Conservation (phyloP, 140 eudicot species). For the Erigeron philadelphicus region DNA sequence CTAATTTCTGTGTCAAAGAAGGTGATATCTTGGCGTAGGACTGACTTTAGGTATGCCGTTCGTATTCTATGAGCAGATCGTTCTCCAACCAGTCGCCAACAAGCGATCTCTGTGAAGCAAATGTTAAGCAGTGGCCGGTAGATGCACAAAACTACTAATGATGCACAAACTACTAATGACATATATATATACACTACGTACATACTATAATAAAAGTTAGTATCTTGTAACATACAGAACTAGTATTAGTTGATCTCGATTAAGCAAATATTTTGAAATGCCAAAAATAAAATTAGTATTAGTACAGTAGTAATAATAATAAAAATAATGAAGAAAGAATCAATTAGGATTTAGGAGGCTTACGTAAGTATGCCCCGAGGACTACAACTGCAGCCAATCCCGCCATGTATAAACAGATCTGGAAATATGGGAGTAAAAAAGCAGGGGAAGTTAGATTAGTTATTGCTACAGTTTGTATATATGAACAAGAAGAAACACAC, state of each 20-base stretch:
- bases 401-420: constrained; percentile 68
- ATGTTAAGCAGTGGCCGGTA: background rate
- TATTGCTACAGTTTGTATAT: background rate
- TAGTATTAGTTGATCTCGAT: no score
- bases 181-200: no score
- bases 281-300: background rate
- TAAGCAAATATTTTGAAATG: background rate
- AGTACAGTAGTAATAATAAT: no score
- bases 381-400: constrained; percentile 54
- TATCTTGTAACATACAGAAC: no score
- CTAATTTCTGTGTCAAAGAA: constrained; percentile 66
- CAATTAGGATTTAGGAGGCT: constrained; percentile 10
- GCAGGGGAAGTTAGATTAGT: constrained; percentile 10
- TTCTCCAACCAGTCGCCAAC: constrained; percentile 83
- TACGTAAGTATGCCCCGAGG: constrained; percentile 83
- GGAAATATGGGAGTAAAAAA: constrained; percentile 8
- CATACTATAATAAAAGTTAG: no score
- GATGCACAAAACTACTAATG: no score
- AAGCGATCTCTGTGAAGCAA: constrained; percentile 53
- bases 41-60: constrained; percentile 64
- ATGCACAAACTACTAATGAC: no score
- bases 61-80: constrained; percentile 79
- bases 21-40: constrained; percentile 64
- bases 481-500: no score
- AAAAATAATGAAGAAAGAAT: no score